A percentile compares a stretch with the other conserved stretches of the same genome.
Conservation (phyloP, 1,284 basidiomycete genomes). For the Ceratobasidium sp. region DNA sequence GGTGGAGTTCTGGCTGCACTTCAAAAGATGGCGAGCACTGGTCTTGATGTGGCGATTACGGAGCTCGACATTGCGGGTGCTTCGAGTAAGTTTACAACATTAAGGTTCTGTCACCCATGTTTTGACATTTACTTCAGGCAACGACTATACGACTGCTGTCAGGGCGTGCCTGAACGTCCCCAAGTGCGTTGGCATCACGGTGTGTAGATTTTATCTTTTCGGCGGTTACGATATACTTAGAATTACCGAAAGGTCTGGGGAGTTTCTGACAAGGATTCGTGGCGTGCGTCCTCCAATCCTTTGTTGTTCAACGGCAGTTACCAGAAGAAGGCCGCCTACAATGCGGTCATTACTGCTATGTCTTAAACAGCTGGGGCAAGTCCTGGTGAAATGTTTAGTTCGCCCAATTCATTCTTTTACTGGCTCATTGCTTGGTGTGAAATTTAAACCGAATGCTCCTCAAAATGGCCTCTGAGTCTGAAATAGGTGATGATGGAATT, state of each 20-base stretch:
- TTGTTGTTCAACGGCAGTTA: slow-evolving; percentile 36
- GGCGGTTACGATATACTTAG: not conserved
- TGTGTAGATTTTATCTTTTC: slow-evolving; percentile 34
- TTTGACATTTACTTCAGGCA: slow-evolving; percentile 38
- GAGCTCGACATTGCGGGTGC: slow-evolving; percentile 43
- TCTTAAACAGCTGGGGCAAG: slow-evolving; percentile 6
- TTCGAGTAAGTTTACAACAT: not conserved
- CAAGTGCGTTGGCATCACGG: slow-evolving; percentile 57
- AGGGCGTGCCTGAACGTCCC: slow-evolving; percentile 57
- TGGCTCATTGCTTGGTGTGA: too few relatives aligned
- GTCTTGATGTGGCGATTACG: slow-evolving; percentile 43
- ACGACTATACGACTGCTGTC: slow-evolving; percentile 56
- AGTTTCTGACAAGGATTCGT: slow-evolving; percentile 29
- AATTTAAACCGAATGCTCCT: too few relatives aligned
- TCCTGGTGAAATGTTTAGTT: too few relatives aligned
- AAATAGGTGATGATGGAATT: too few relatives aligned
- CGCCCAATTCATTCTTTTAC: too few relatives aligned
- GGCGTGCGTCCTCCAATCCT: slow-evolving; percentile 20
- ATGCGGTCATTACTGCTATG: slow-evolving; percentile 32
- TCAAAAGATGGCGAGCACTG: slow-evolving; percentile 39
- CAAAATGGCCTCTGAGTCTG: too few relatives aligned
- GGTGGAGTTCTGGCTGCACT: slow-evolving; percentile 39
- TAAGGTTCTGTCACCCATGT: not conserved
- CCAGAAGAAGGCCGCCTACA: slow-evolving; percentile 39
- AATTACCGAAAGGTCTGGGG: slow-evolving; percentile 40